phyloP scores from a whole-genome alignment of 345 rosid species.

The Citrus glauca region DNA sequence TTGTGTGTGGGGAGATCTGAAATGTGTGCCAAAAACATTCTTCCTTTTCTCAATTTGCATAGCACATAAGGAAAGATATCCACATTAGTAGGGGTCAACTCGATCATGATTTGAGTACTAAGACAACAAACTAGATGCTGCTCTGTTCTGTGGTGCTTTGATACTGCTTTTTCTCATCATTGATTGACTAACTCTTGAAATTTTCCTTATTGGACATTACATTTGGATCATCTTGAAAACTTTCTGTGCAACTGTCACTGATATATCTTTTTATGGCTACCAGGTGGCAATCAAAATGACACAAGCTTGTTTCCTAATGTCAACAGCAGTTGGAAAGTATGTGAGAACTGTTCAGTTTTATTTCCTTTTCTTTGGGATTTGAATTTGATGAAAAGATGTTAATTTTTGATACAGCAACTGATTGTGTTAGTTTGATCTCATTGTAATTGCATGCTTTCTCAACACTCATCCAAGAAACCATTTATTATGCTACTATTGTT shows the following conservation, averaged over 20 bases:
- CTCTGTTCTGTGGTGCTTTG: not conserved
- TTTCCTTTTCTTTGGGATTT: constrained; percentile 5
- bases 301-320: constrained; percentile 71
- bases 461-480: not conserved
- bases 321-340: constrained; percentile 90
- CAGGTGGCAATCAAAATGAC: constrained; percentile 68
- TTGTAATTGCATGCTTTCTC: not conserved
- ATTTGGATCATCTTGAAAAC: constrained; percentile 6
- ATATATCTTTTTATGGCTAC: constrained; percentile 16
- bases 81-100: not conserved
- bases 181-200: not conserved
- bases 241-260: constrained; percentile 13
- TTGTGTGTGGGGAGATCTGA: too few species aligned
- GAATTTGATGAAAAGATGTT: constrained; percentile 3
- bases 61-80: not conserved
- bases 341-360: constrained; percentile 8
- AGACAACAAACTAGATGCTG: not conserved
- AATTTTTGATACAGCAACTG: not conserved
- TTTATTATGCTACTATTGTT: not conserved
- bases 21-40: not conserved
- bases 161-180: not conserved
- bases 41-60: not conserved
- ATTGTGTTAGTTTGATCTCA: not conserved
- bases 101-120: not conserved
- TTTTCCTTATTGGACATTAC: not conserved